These are phyloP conservation scores for Aphanomyces euteiches DNA, from an alignment of 352 stramenopile genomes.

Conservation along the genomic window DNA sequence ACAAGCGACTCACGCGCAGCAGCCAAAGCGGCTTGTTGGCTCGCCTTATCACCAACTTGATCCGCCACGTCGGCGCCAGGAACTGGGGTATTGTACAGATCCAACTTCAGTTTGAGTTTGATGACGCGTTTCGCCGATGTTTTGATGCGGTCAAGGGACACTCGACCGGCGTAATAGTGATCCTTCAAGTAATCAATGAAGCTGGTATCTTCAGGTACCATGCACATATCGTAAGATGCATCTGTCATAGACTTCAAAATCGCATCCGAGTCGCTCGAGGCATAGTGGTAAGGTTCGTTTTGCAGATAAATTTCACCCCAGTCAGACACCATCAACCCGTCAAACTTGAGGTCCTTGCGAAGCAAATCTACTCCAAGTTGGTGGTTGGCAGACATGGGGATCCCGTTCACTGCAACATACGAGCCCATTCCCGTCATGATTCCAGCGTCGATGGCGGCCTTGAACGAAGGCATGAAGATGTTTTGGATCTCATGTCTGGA, in stretches of 20 bases:
- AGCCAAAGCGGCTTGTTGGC: slow-evolving; percentile 55
- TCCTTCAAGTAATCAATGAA: slow-evolving; percentile 54
- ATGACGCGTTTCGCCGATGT: slow-evolving; percentile 59
- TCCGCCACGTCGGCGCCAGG: slow-evolving; percentile 44
- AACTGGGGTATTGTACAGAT: slow-evolving; percentile 61
- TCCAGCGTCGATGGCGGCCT: slow-evolving; percentile 75
- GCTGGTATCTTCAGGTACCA: slow-evolving; percentile 76
- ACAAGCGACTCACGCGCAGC: slow-evolving; percentile 75
- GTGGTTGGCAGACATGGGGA: slow-evolving; percentile 84
- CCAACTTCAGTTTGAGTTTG: slow-evolving; percentile 63
- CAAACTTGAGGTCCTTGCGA: slow-evolving; percentile 82
- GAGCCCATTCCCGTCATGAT: slow-evolving; percentile 90
- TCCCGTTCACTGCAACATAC: slow-evolving; percentile 89
- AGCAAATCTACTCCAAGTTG: slow-evolving; percentile 76
- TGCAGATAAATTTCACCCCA: slow-evolving; percentile 92
- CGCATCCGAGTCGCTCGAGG: slow-evolving; percentile 46
- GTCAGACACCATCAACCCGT: slow-evolving; percentile 88
- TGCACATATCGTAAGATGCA: slow-evolving; percentile 89
- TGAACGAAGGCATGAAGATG: slow-evolving; percentile 77
- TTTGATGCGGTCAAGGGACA: slow-evolving; percentile 42
- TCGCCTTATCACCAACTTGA: slow-evolving; percentile 49
- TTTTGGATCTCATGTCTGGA: slow-evolving; percentile 78
- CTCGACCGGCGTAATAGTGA: slow-evolving; percentile 34
- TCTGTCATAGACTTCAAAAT: slow-evolving; percentile 65
- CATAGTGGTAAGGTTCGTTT: slow-evolving; percentile 56